A percentile compares a stretch with the other conserved stretches of the same genome.
phyloP scores from a whole-genome alignment of 768 basidiomycete species.

The Daedaleopsis sinensis region DNA sequence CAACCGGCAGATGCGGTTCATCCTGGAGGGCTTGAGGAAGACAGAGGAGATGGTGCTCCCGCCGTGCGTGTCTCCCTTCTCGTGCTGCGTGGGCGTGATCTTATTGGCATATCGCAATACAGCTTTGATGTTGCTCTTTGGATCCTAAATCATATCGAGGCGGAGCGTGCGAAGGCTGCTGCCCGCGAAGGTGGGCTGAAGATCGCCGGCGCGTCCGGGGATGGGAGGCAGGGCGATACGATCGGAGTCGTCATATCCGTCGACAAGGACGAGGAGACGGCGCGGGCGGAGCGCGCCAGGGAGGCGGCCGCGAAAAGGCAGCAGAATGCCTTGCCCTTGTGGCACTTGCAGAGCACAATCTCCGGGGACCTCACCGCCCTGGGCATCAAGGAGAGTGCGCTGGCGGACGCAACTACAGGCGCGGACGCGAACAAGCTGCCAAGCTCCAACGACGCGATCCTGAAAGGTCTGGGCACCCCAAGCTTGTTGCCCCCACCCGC shows the following conservation, averaged over 20 bases:
- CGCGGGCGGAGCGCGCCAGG: conserved; percentile 71
- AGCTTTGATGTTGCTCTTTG: conserved; percentile 85
- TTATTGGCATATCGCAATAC: conserved; percentile 1
- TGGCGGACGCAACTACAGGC: conserved; percentile 41
- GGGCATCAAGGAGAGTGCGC: conserved; percentile 73
- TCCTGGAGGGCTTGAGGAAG: conserved; percentile 85
- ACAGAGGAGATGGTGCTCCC: conserved; percentile 88
- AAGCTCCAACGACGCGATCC: conserved; percentile 69
- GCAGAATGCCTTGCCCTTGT: conserved; percentile 90
- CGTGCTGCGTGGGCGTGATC: background rate
- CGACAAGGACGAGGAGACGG: conserved; percentile 84
- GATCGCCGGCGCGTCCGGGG: conserved; percentile 69
- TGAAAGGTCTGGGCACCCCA: conserved; percentile 68
- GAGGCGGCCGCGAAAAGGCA: conserved; percentile 84
- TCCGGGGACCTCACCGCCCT: conserved; percentile 89
- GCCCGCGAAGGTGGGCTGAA: conserved; percentile 62
- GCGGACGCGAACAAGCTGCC: conserved; percentile 31
- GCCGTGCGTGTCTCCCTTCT: conserved; percentile 52
- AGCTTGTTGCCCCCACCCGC: conserved; percentile 32
- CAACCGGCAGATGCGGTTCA: conserved; percentile 86
- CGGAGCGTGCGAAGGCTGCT: conserved; percentile 50
- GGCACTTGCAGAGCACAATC: conserved; percentile 97
- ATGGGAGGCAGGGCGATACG: conserved; percentile 67
- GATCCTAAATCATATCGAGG: conserved; percentile 76
- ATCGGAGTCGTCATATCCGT: conserved; percentile 86